Evolutionary conservation across 768 basidiomycete genomes (phyloP).

Genomic region (Lactarius akahatsu): DNA sequence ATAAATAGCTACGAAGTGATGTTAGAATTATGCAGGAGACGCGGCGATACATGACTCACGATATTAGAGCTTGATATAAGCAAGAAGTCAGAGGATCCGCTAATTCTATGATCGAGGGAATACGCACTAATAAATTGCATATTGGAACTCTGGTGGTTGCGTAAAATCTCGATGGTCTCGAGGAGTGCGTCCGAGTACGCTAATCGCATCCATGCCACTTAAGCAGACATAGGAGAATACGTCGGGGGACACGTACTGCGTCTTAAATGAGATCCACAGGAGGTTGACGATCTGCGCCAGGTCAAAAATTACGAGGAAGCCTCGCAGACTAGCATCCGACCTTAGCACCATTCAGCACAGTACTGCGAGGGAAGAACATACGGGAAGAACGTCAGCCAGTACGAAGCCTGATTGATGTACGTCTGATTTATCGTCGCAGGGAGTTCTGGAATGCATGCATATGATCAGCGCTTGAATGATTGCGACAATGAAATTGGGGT

Average conservation of each 20-base stretch:
- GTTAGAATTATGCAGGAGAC: conserved; percentile 23
- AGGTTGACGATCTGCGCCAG: conserved; percentile 94
- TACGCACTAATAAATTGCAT: conserved; percentile 78
- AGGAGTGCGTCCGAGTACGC: conserved; percentile 83
- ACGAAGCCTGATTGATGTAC: conserved; percentile 88
- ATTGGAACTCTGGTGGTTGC: conserved; percentile 86
- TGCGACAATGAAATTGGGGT: conserved; percentile 12
- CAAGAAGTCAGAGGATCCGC: conserved; percentile 21
- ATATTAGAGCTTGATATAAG: conserved; percentile 48
- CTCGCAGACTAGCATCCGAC: conserved; percentile 63
- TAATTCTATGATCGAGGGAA: neutral
- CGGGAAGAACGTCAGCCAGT: conserved; percentile 95
- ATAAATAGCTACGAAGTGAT: conserved; percentile 62
- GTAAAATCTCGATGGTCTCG: conserved; percentile 90
- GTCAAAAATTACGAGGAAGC: conserved; percentile 93
- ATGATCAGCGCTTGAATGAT: conserved; percentile 6
- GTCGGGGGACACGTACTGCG: conserved; percentile 50
- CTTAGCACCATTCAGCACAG: neutral
- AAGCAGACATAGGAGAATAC: neutral
- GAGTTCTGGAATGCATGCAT: conserved; percentile 49
- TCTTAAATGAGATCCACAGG: conserved; percentile 80
- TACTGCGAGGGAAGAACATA: conserved; percentile 40
- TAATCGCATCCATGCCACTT: conserved; percentile 34
- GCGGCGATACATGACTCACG: conserved; percentile 40
- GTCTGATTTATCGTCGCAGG: conserved; percentile 76